Evolutionary conservation across 2,329 filamentous ascomycete species (phyloP).

Genomic region (Epichloe typhina): DNA sequence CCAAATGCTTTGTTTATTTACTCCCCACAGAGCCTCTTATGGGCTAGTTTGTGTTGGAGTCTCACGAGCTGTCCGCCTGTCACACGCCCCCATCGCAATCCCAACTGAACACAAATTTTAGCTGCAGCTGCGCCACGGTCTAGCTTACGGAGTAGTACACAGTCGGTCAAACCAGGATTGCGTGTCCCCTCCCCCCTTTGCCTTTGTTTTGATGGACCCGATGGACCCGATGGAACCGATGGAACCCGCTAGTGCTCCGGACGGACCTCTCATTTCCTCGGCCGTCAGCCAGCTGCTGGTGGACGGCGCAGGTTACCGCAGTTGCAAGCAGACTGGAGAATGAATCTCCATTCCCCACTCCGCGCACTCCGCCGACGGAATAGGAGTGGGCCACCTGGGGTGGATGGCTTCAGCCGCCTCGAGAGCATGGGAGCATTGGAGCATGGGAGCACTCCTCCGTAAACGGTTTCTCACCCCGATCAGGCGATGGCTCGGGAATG

Average conservation of each 20-base stretch:
- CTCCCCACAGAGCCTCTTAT: no score
- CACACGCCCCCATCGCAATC: not conserved
- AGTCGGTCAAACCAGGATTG: not conserved
- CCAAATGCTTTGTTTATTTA: not conserved
- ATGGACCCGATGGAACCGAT: no score
- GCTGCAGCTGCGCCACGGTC: not conserved
- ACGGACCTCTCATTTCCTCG: no score
- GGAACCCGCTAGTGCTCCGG: no score
- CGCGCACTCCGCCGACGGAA: conserved; percentile 2
- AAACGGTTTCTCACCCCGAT: not conserved
- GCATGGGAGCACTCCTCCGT: not conserved
- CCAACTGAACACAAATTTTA: not conserved
- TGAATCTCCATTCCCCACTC: not conserved
- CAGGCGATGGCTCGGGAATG: not conserved
- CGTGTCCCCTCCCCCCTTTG: not conserved
- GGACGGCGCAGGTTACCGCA: no score
- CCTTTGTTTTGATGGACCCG: not conserved
- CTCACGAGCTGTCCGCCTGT: not conserved
- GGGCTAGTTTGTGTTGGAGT: no score
- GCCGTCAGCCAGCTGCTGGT: no score
- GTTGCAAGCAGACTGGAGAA: no score
- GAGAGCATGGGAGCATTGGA: no score
- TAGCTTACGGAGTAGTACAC: not conserved
- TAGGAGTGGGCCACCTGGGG: not conserved
- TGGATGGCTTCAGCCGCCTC: no score